These are phyloP conservation scores for Pleurotus djamor DNA, from an alignment of 768 basidiomycete genomes.

Conservation along the genomic window DNA sequence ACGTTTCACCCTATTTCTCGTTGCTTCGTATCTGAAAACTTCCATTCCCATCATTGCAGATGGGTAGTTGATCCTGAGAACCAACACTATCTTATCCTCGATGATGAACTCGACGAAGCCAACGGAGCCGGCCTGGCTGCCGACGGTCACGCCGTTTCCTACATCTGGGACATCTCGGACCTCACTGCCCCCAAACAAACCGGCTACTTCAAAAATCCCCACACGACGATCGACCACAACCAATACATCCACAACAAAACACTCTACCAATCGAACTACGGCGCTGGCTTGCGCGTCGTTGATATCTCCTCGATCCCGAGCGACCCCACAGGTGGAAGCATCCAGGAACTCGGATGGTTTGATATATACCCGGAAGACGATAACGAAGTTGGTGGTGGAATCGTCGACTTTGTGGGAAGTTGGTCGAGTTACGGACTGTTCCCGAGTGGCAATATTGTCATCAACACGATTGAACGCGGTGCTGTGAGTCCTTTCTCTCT, in stretches of 20 bases:
- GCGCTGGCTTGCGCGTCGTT: slow-evolving; percentile 23
- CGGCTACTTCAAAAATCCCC: slow-evolving; percentile 22
- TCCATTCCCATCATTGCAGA: not conserved
- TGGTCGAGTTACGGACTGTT: slow-evolving; percentile 13
- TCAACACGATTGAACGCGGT: slow-evolving; percentile 14
- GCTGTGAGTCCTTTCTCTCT: not conserved
- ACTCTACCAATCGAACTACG: slow-evolving; percentile 26
- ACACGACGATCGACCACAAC: slow-evolving; percentile 24
- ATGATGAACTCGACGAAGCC: slow-evolving; percentile 25
- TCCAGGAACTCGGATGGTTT: not conserved
- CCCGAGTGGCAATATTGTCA: slow-evolving; percentile 12
- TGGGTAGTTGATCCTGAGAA: slow-evolving; percentile 20
- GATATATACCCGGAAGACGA: slow-evolving; percentile 5
- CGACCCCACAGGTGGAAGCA: slow-evolving; percentile 23
- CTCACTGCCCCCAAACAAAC: slow-evolving; percentile 21
- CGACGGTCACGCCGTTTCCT: slow-evolving; percentile 20
- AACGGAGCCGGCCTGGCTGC: slow-evolving; percentile 14
- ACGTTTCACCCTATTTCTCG: not conserved
- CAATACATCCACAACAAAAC: slow-evolving; percentile 22
- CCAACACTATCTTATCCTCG: slow-evolving; percentile 24
- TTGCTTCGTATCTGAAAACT: not conserved
- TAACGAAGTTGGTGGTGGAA: slow-evolving; percentile 3
- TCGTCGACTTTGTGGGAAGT: slow-evolving; percentile 10
- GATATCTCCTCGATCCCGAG: slow-evolving; percentile 21
- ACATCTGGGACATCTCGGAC: slow-evolving; percentile 27